Percentiles rank a stretch among this genome's conserved stretches.
These are phyloP conservation scores for Russula foetens DNA, from an alignment of 768 basidiomycete species.

Conservation along the genomic window DNA sequence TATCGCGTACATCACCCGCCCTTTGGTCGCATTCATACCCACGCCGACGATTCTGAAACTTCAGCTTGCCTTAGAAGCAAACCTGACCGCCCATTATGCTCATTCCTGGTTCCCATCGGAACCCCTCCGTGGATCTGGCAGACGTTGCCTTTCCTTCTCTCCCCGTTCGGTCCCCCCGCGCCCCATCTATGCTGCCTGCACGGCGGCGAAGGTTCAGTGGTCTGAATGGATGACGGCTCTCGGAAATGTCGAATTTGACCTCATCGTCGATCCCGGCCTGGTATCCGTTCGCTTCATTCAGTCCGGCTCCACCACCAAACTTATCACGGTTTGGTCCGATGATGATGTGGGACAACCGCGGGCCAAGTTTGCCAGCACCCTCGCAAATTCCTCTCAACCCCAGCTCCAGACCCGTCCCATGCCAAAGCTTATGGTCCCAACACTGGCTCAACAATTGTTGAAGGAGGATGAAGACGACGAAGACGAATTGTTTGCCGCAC, in stretches of 20 bases:
- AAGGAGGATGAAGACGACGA: conserved; percentile 67
- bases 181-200: conserved; percentile 61
- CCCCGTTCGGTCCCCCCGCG: conserved; percentile 63
- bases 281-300: conserved; percentile 57
- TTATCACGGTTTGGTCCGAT: conserved; percentile 63
- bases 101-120: conserved; percentile 57
- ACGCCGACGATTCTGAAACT: conserved; percentile 58
- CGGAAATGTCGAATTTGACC: conserved; percentile 64
- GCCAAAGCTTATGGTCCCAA: conserved; percentile 24
- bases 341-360: conserved; percentile 30
- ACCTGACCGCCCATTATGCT: conserved; percentile 61
- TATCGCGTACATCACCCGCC: conserved; percentile 63
- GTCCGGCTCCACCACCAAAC: conserved; percentile 33
- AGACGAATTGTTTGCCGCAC: conserved; percentile 64
- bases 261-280: conserved; percentile 75
- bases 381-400: conserved; percentile 18
- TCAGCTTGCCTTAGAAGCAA: conserved; percentile 62
- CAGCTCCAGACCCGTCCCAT: conserved; percentile 18
- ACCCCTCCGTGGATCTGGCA: conserved; percentile 60
- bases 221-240: conserved; percentile 69
- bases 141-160: conserved; percentile 68
- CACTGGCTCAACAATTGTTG: conserved; percentile 65
- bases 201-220: conserved; percentile 66
- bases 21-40: conserved; percentile 50
- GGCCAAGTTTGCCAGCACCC: conserved; percentile 1